Evolutionary conservation across 1,139 yeast species (phyloP), one percentile per base, ranked within the genome.

Genomic region (Geotrichum carabidarum): DNA sequence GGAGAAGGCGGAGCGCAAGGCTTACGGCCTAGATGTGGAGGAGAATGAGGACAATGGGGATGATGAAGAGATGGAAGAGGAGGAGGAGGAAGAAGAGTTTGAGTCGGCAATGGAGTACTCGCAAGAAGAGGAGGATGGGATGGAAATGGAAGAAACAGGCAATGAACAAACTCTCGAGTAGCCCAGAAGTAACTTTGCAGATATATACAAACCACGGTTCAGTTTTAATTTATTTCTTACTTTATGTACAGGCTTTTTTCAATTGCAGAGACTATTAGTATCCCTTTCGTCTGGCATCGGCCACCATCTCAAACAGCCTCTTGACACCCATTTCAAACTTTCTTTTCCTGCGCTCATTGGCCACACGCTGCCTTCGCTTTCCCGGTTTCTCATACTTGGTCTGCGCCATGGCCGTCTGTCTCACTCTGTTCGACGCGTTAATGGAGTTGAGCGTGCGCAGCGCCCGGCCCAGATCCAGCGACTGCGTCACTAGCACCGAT

Each of bases 241-340:
- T 44, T 32, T 44, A 44, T 40, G 18, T 37, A 38, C 27, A 45
- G 27, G n/a, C 27, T 11, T 30, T 18, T 14, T 38, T 11, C 42
- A 4, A 38, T 11, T 11, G 15, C 18, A 8, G 41, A n/a, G n/a
- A 18, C 30, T 18, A 15, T 12, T 63, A 68, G 58, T 68, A 68
- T 22, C 72, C 72, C 63, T 68, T 68, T 53, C 70, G 60, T 48
- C 70, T 59, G 38, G 73, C 74, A 58, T 70, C 71, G 14, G 65
- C 58, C n/a, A 70, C 73, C 36, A 71, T 62, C 38, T 63, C 66
- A 63, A 70, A 70, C 53, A 71, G 55, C 15, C 69, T 58, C 53
- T 69, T 63, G 57, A 71, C 65, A 45, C 71, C 72, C 52, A 62
- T 60, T 53, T 68, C 63, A 59, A 70, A 71, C 55, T 63, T 66